Evolutionary conservation across 78 protist genomes (phyloP), one percentile per base, ranked within the genome.

Genomic region (Goniomonas avonlea): DNA sequence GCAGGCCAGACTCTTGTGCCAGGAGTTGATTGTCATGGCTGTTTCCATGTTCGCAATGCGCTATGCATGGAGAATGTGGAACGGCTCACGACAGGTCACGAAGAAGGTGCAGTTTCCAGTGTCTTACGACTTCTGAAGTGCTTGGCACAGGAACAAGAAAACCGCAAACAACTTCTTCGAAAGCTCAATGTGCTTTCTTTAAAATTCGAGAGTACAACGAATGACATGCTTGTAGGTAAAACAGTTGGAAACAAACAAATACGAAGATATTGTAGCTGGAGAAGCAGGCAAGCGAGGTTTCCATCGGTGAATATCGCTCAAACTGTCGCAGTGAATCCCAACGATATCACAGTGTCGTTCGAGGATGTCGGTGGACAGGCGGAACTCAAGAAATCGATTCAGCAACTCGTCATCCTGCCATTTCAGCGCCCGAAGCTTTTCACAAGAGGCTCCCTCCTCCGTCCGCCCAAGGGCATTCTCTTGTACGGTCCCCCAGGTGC

Each of bases 401-500:
- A 43, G 11, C 47, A 63, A 27, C 39, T 63, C 15, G 71, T 63
- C 1, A 43, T 63, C 29, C 71, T 63, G 37, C 71, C 71, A 21
- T 63, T 63, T 27, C 7, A 27, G 37, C 39, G 71, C 31, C 71
- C 71, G 11, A 43, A 63, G 2, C 71, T 63, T 1, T 63, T 63
- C 71, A 37, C 37, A 5, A 9, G 43, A 2, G 71, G 71, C 1
- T 37, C 32, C 47, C 71, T 63, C 29, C 71, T 63, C 3, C 71
- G 71, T 18, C 71, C 71, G 4, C 71, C 71, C 1, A 32, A 63
- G 71, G 71, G 71, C 7, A 43, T 63, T 18, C 45, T 63, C 1
- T 25, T 63, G 47, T 63, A 63, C 43, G 71, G 71, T 1, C 71
- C 71, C 5, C 69, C 69, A 45, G 50, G 50, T 45, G 50, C 25